Percentiles rank a stretch among this genome's conserved stretches.
Conservation (phyloP, 192 early-diverging fungal genomes). For the Paraglomus occultum region DNA sequence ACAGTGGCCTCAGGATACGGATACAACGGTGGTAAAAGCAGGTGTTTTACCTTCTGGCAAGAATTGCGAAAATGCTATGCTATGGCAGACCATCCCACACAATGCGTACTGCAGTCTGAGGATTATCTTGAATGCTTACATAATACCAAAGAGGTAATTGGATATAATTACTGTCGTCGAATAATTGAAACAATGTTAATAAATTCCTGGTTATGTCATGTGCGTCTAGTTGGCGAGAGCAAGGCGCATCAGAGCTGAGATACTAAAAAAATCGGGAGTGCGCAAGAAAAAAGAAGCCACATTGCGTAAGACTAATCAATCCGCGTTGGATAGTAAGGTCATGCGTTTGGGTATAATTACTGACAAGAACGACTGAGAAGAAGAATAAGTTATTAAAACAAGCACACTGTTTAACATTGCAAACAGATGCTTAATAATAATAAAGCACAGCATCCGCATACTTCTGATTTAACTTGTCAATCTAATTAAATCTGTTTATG, state of each 20-base stretch:
- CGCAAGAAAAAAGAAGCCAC: constrained; percentile 42
- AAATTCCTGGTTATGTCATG: background rate
- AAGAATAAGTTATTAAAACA: no score
- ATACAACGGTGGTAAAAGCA: constrained; percentile 68
- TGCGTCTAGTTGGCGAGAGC: constrained; percentile 49
- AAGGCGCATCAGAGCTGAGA: constrained; percentile 50
- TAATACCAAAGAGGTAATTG: constrained; percentile 86
- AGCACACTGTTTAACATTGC: no score
- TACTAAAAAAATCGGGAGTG: constrained; percentile 50
- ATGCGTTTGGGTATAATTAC: constrained; percentile 52
- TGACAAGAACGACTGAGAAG: constrained; percentile 26
- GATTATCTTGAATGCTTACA: constrained; percentile 98
- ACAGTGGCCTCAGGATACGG: constrained; percentile 70
- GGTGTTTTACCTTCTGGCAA: constrained; percentile 97
- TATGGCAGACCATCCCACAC: constrained; percentile 67
- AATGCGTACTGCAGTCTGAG: constrained; percentile 79
- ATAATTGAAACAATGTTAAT: background rate
- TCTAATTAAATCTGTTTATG: no score
- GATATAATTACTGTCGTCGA: background rate
- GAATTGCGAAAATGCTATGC: constrained; percentile 95
- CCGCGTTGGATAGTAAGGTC: constrained; percentile 52
- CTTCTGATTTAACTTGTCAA: no score
- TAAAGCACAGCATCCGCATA: no score
- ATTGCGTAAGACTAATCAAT: constrained; percentile 45
- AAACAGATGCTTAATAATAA: no score